Conservation (phyloP, 257 asterid species). For the Fraxinus cuspidata region DNA sequence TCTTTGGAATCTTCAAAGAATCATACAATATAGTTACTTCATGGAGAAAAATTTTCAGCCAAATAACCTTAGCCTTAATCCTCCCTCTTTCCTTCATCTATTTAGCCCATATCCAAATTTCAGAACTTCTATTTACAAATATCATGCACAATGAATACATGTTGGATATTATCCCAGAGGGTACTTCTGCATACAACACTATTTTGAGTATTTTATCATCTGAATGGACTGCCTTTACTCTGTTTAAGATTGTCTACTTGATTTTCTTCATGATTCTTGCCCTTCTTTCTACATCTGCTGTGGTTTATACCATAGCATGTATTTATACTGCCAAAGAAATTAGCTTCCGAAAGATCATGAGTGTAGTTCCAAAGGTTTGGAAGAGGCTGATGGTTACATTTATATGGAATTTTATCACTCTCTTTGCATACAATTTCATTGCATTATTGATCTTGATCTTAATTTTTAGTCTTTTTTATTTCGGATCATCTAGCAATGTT, state of each 20-base stretch:
- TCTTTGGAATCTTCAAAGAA: conserved; percentile 6
- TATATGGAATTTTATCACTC: neutral
- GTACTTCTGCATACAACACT: neutral
- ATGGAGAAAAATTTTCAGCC: neutral
- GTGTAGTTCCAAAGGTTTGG: conserved; percentile 18
- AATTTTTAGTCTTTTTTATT: neutral
- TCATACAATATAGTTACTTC: neutral
- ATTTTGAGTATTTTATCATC: neutral
- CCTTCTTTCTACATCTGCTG: conserved; percentile 13
- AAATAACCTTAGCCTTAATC: neutral
- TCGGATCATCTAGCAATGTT: neutral
- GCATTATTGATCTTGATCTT: neutral
- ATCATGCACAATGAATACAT: neutral
- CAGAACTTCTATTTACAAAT: neutral
- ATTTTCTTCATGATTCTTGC: neutral
- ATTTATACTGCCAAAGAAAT: neutral
- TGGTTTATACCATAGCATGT: conserved; percentile 8
- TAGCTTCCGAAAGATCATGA: neutral
- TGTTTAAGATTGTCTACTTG: conserved; percentile 8
- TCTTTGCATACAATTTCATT: neutral
- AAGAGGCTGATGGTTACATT: conserved; percentile 11
- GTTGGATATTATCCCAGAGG: neutral
- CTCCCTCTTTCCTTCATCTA: conserved; percentile 18
- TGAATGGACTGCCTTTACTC: neutral
- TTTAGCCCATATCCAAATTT: neutral